These are phyloP conservation scores for Camillea tinctor DNA, from an alignment of 2,329 filamentous ascomycete genomes.

Conservation along the genomic window DNA sequence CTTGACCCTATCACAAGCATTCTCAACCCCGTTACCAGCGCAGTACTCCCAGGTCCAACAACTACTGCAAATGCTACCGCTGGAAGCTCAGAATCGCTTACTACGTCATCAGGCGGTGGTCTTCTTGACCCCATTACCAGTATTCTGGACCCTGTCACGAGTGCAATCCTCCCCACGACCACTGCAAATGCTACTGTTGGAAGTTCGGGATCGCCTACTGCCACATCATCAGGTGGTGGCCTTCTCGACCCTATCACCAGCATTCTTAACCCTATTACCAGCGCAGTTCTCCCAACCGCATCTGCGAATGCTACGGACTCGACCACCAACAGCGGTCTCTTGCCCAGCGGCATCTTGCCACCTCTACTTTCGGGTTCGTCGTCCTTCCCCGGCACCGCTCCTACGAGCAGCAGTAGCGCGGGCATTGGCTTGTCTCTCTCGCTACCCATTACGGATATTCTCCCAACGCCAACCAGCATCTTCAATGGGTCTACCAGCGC, in stretches of 20 bases:
- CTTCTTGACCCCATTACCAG: background rate
- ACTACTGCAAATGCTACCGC: slow-evolving; percentile 3
- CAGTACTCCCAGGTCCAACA: background rate
- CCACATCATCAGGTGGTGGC: background rate
- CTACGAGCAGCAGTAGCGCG: background rate
- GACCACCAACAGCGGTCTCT: slow-evolving; percentile 3
- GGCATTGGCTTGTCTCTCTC: background rate
- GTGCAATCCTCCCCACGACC: background rate
- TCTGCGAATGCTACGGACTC: slow-evolving; percentile 18
- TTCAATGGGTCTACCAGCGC: background rate
- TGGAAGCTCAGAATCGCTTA: too few relatives aligned
- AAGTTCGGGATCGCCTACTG: background rate
- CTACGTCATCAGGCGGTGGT: background rate
- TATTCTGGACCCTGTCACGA: background rate
- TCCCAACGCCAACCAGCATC: slow-evolving; percentile 1
- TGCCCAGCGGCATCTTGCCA: slow-evolving; percentile 8
- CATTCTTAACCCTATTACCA: slow-evolving; percentile 1
- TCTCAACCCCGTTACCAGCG: slow-evolving; percentile 1
- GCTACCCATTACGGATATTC: slow-evolving; percentile 2
- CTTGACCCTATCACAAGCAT: background rate
- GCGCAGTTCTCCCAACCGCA: slow-evolving; percentile 4
- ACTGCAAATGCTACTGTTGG: slow-evolving; percentile 5
- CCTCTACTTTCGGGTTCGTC: slow-evolving; percentile 11
- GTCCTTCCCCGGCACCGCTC: slow-evolving; percentile 18
- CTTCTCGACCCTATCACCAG: background rate